phyloP scores from a whole-genome alignment of 2,329 filamentous ascomycete species.

The Xylaria hypoxylon region DNA sequence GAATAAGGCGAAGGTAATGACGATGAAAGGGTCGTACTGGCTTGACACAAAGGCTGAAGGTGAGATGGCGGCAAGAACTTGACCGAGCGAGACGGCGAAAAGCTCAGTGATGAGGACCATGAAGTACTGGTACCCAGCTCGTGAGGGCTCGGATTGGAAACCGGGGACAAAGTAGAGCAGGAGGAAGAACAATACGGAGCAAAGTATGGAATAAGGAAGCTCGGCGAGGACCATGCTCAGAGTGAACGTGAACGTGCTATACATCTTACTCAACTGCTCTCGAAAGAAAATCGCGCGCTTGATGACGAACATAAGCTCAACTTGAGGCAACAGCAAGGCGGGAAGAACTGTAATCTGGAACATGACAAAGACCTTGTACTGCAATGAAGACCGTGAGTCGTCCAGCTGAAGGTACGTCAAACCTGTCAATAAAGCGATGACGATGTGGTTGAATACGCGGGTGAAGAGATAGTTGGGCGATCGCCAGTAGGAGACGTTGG shows the following conservation, averaged over 20 bases:
- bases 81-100: conserved; percentile 84
- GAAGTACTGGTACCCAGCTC: conserved; percentile 88
- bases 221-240: conserved; percentile 83
- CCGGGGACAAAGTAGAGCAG: conserved; percentile 88
- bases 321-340: conserved; percentile 83
- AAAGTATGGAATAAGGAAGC: conserved; percentile 84
- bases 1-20: conserved; percentile 86
- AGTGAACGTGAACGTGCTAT: conserved; percentile 82
- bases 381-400: conserved; percentile 78
- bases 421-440: conserved; percentile 81
- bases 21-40: conserved; percentile 83
- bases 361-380: conserved; percentile 89
- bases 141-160: conserved; percentile 69
- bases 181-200: conserved; percentile 83
- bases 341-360: conserved; percentile 91
- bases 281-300: conserved; percentile 86
- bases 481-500: conserved; percentile 84
- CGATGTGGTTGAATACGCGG: conserved; percentile 84
- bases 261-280: conserved; percentile 87
- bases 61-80: conserved; percentile 80
- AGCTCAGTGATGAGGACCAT: conserved; percentile 86
- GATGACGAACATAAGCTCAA: conserved; percentile 86
- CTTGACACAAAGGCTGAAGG: conserved; percentile 82
- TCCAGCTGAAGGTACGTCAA: conserved; percentile 83
- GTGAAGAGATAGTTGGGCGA: conserved; percentile 92